These are phyloP conservation scores for Leptoxyphium fumago DNA, from an alignment of 2,329 filamentous ascomycete species.

Conservation along the genomic window DNA sequence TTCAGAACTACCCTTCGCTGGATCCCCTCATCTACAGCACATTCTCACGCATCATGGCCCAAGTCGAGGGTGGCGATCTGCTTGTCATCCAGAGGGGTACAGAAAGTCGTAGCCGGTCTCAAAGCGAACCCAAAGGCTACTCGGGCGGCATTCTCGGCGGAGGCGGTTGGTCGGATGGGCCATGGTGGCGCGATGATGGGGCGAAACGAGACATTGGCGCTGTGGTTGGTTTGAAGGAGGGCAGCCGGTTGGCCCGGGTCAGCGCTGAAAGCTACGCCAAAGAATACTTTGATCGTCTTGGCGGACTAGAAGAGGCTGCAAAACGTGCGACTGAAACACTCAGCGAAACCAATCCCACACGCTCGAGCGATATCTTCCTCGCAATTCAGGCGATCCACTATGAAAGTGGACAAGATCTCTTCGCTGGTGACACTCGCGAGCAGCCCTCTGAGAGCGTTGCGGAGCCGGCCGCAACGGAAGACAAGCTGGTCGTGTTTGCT, in stretches of 20 bases:
- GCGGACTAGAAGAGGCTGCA: constrained; percentile 68
- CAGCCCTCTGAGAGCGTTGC: constrained; percentile 41
- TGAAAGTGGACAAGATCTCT: constrained; percentile 50
- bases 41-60: constrained; percentile 94
- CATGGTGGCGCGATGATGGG: constrained; percentile 69
- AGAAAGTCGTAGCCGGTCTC: constrained; percentile 49
- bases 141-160: constrained; percentile 30
- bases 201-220: constrained; percentile 60
- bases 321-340: constrained; percentile 64
- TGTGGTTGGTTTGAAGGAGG: constrained; percentile 68
- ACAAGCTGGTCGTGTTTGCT: constrained; percentile 57
- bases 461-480: constrained; percentile 31
- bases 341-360: constrained; percentile 74
- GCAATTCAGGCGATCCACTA: constrained; percentile 77
- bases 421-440: constrained; percentile 37
- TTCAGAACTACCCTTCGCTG: constrained; percentile 84
- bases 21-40: constrained; percentile 84
- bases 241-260: constrained; percentile 79
- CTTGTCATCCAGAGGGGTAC: constrained; percentile 87
- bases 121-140: constrained; percentile 42
- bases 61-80: constrained; percentile 92
- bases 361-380: constrained; percentile 88
- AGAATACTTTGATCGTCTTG: constrained; percentile 67
- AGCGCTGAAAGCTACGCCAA: constrained; percentile 75
- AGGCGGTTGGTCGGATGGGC: constrained; percentile 78